Base-by-base conservation (phyloP, 345 rosid genomes). In the Litchi chinensis region DNA sequence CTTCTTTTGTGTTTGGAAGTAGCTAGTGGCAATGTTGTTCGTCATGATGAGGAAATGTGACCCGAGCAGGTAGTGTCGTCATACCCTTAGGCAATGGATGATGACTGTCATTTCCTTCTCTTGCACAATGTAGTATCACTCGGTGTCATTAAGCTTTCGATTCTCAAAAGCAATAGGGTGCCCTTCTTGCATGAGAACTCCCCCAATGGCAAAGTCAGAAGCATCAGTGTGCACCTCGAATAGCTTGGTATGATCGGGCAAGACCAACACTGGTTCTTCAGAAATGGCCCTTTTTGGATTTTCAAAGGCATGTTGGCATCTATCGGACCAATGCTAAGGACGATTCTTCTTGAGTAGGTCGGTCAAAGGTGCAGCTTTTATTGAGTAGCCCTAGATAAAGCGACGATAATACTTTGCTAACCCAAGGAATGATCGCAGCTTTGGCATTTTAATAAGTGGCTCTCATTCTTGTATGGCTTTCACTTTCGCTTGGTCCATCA, bases 101-200 rank as follows among this genome's bases (percentile, higher is more conserved):
- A 26, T 26, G 28, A 1, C 1, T 26, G 28, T 26, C 28, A 26
- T 26, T 1, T 26, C 28, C 1, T 26, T 26, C 28, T 26, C 28
- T 26, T 26, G 28, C 28, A 26, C 28, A 26, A 1, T 26, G 1
- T 26, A 26, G 28, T 1, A 1, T 26, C 28, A 1, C 28, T 26
- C 28, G 1, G 28, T 26, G 28, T 26, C 28, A 26, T 26, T 26
- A 26, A 26, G 28, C 0, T 26, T 26, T 26, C 28, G 28, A 26
- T 1, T 26, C 28, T 26, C 28, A 1, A 26, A 26, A 1, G 28
- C 28, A 26, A 78, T 16, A 0, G 52, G 52, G 6, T 62, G 76
- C 7, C 76, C 44, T n/a, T 70, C 70, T 21, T 78, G 26, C 69
- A 62, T 64, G 0, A 71, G 5, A 1, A 78, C n/a, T 8, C 81